Conservation (phyloP, 2,329 filamentous ascomycete genomes). For the Pseudohalonectria lignicola region DNA sequence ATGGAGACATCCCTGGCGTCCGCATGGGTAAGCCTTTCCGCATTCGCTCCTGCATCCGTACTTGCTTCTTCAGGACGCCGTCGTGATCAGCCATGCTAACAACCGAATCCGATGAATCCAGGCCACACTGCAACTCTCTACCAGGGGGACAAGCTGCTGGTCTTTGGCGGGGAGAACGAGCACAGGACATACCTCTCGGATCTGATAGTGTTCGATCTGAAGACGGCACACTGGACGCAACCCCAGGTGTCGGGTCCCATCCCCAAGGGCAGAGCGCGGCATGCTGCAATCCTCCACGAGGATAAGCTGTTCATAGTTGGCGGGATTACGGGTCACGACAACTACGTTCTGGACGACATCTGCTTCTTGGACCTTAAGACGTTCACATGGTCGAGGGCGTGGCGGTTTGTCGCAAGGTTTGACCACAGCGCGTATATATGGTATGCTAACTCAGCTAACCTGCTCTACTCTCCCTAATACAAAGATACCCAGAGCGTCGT, state of each 20-base stretch:
- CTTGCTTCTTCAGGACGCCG: no score
- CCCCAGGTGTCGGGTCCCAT: conserved; percentile 75
- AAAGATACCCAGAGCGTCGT: no score
- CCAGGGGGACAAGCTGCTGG: conserved; percentile 86
- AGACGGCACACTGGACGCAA: conserved; percentile 90
- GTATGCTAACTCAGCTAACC: conserved; percentile 23
- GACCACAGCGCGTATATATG: conserved; percentile 94
- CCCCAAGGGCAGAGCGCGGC: conserved; percentile 81
- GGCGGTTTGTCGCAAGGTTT: conserved; percentile 90
- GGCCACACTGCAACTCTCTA: conserved; percentile 93
- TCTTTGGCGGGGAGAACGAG: conserved; percentile 97
- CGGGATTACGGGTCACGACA: conserved; percentile 89
- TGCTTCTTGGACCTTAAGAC: conserved; percentile 96
- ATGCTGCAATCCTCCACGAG: conserved; percentile 89
- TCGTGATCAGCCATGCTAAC: no score
- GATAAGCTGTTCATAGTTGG: conserved; percentile 95
- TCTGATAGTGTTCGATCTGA: conserved; percentile 89
- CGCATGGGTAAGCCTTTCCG: conserved; percentile 64
- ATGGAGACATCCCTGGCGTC: conserved; percentile 93
- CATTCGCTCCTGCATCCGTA: no score
- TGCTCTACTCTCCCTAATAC: background rate
- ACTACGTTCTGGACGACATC: conserved; percentile 87
- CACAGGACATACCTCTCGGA: conserved; percentile 92
- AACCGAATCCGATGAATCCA: no score
- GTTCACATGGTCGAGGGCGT: conserved; percentile 92